Conservation (phyloP, 2,329 filamentous ascomycete genomes). For the Phoma sp. region DNA sequence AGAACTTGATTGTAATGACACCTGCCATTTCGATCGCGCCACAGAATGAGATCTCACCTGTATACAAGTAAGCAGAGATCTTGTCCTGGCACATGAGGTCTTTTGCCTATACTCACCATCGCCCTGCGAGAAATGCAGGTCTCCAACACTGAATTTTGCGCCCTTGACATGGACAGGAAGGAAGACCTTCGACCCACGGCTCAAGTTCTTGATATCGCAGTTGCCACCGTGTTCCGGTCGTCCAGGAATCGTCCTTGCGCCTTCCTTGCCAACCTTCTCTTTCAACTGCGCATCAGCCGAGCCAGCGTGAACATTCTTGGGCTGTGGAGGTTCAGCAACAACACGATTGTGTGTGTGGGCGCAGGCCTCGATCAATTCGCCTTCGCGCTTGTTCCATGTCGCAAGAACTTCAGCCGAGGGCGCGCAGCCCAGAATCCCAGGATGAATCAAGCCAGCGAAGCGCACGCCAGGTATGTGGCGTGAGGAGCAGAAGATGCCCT, state of each 20-base stretch:
- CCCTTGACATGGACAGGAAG: slow-evolving; percentile 85
- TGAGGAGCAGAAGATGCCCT: slow-evolving; percentile 80
- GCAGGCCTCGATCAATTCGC: slow-evolving; percentile 73
- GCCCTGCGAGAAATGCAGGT: slow-evolving; percentile 85
- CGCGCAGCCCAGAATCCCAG: slow-evolving; percentile 88
- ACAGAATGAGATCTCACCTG: slow-evolving; percentile 71
- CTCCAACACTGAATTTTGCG: slow-evolving; percentile 88
- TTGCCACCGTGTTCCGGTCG: slow-evolving; percentile 88
- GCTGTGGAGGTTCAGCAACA: slow-evolving; percentile 79
- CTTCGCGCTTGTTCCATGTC: slow-evolving; percentile 85
- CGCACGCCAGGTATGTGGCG: slow-evolving; percentile 76
- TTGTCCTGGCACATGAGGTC: no score
- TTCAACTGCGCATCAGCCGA: slow-evolving; percentile 63
- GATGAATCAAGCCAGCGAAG: slow-evolving; percentile 88
- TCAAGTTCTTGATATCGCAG: slow-evolving; percentile 89
- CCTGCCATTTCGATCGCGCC: slow-evolving; percentile 92
- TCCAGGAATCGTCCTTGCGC: slow-evolving; percentile 83
- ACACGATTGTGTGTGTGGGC: slow-evolving; percentile 67
- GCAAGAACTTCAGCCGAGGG: slow-evolving; percentile 78
- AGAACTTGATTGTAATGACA: slow-evolving; percentile 87
- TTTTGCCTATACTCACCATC: slow-evolving; percentile 65
- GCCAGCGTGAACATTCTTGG: slow-evolving; percentile 75
- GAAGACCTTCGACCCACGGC: slow-evolving; percentile 79
- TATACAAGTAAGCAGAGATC: not conserved
- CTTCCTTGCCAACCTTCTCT: slow-evolving; percentile 74